phyloP scores from a whole-genome alignment of 2,329 filamentous ascomycete genomes.

The Geosmithia flava region DNA sequence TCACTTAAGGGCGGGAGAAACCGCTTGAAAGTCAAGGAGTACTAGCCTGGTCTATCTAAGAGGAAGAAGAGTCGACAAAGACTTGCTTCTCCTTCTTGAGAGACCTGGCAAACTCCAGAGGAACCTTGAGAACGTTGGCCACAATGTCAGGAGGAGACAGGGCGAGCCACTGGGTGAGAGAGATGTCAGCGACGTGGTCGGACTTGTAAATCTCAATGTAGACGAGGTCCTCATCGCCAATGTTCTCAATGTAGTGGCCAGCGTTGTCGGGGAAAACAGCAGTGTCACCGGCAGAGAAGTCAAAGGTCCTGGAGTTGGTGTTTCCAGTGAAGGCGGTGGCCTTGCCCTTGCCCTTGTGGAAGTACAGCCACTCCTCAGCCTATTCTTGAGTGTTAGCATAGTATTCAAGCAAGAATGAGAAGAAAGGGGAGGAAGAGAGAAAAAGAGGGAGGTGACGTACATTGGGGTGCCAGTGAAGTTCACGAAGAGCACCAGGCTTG shows the following conservation, averaged over 20 bases:
- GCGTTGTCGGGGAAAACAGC: slow-evolving; percentile 56
- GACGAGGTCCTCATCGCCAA: slow-evolving; percentile 48
- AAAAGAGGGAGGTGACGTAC: slow-evolving; percentile 22
- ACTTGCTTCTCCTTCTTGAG: slow-evolving; percentile 55
- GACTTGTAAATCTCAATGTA: slow-evolving; percentile 62
- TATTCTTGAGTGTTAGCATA: slow-evolving; percentile 11
- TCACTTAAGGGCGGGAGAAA: too few species aligned
- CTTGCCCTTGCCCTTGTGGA: slow-evolving; percentile 47
- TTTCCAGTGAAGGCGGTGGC: slow-evolving; percentile 55
- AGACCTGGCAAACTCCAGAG: slow-evolving; percentile 39
- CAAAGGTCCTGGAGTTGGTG: slow-evolving; percentile 50
- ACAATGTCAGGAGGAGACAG: slow-evolving; percentile 52
- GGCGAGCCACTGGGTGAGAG: slow-evolving; percentile 56
- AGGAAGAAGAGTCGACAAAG: slow-evolving; percentile 15
- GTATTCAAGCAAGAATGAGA: background rate
- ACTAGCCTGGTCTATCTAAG: too few species aligned
- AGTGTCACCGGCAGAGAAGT: slow-evolving; percentile 55
- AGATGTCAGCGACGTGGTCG: slow-evolving; percentile 54
- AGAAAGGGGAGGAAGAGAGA: background rate
- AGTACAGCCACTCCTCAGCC: slow-evolving; percentile 62
- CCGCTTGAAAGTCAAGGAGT: too few species aligned
- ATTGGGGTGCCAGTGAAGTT: slow-evolving; percentile 61
- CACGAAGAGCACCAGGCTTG: slow-evolving; percentile 48
- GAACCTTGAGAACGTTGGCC: slow-evolving; percentile 45
- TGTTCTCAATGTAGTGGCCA: slow-evolving; percentile 58